phyloP scores from a whole-genome alignment of 495 filamentous ascomycete genomes.

The Astrothelium macrocarpum region DNA sequence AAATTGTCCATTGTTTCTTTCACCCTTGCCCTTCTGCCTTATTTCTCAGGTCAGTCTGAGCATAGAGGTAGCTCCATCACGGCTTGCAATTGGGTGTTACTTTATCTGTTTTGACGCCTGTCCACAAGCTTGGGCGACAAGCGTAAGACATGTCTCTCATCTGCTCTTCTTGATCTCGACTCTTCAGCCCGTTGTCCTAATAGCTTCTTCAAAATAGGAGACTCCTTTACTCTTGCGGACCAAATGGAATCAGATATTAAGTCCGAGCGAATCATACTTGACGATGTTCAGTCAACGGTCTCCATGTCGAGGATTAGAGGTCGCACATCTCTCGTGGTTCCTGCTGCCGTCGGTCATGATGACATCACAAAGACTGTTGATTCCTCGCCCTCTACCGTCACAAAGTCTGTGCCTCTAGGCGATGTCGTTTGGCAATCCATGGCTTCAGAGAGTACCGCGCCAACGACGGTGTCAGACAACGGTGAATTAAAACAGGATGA shows the following conservation, averaged over 20 bases:
- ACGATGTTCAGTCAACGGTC: background rate
- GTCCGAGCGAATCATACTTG: background rate
- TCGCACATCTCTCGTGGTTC: background rate
- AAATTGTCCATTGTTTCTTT: too few species aligned
- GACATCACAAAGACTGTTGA: background rate
- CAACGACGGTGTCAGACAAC: background rate
- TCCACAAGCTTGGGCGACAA: background rate
- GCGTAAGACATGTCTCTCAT: background rate
- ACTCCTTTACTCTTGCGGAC: background rate
- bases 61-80: too few species aligned
- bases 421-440: background rate
- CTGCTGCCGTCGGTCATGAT: background rate
- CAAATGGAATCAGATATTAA: background rate
- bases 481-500: background rate
- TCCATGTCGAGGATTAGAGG: background rate
- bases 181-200: background rate
- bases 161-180: background rate
- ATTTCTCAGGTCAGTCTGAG: too few species aligned
- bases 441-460: background rate
- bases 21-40: too few species aligned
- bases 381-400: background rate
- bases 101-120: background rate
- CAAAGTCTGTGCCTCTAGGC: background rate
- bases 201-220: background rate
- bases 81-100: too few species aligned